Evolutionary conservation across 208 protist species (phyloP).

Genomic region (Borovskyia barvae): DNA sequence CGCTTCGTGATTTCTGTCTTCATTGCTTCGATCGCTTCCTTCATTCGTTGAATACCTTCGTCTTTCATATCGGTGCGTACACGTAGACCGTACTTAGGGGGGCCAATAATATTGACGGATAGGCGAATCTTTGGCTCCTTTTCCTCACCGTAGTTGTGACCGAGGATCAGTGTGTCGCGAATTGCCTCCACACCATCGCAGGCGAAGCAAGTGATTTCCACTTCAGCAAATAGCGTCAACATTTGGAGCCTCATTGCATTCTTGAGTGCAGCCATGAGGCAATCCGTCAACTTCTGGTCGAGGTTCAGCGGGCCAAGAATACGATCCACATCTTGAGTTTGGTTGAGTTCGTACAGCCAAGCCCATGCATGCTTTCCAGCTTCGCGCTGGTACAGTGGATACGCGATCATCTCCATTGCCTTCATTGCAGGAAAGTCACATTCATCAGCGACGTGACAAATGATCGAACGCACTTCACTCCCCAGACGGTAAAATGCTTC

Average conservation of each 20-base stretch:
- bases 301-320: slow-evolving; percentile 77
- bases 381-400: slow-evolving; percentile 93
- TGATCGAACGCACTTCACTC: slow-evolving; percentile 95
- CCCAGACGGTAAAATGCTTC: slow-evolving; percentile 95
- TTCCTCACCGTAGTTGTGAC: slow-evolving; percentile 79
- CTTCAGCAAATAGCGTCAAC: slow-evolving; percentile 93
- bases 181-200: slow-evolving; percentile 98
- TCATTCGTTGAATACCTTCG: slow-evolving; percentile 88
- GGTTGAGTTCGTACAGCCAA: slow-evolving; percentile 78
- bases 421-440: slow-evolving; percentile 60
- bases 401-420: slow-evolving; percentile 94
- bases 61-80: slow-evolving; percentile 93
- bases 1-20: slow-evolving; percentile 85
- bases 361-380: slow-evolving; percentile 75
- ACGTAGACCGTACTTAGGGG: slow-evolving; percentile 95
- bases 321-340: slow-evolving; percentile 57
- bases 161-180: slow-evolving; percentile 92
- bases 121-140: slow-evolving; percentile 73
- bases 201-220: slow-evolving; percentile 98
- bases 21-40: slow-evolving; percentile 89
- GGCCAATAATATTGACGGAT: slow-evolving; percentile 94
- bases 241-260: slow-evolving; percentile 73
- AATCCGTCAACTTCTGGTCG: slow-evolving; percentile 49
- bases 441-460: slow-evolving; percentile 94
- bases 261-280: slow-evolving; percentile 83